Evolutionary conservation across 345 rosid genomes (phyloP), one percentile per base, ranked within the genome.

Genomic region (Hypericum androsaemum): DNA sequence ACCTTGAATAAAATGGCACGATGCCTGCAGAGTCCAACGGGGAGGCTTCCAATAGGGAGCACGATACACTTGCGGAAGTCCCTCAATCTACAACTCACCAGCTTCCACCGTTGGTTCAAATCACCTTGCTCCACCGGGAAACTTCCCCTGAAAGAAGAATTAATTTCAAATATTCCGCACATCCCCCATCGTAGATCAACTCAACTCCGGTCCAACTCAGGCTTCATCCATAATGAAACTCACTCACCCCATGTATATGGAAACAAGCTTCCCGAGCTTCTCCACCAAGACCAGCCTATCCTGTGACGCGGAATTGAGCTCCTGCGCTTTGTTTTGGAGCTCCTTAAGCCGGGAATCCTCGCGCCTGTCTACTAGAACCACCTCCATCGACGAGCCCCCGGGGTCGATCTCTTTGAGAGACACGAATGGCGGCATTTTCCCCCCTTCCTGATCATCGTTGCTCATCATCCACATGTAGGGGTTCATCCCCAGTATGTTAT

Each of bases 1-100:
- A 87, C 98, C 96, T 90, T 90, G 74, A 90, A 90, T 39, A 90
- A 63, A 68, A 90, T 79, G 45, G 98, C 98, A 12, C 98, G 96
- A 63, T 90, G 98, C 59, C 98, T 72, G 68, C 98, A 90, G 37
- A 87, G 90, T 39, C 98, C 98, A 67, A 55, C 69, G 8, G 96
- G 74, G 52, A 90, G 56, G 77, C 87, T 80, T 52, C 98, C 98
- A 22, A 90, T 76, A 39, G 98, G 98, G 12, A 90, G 67, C 47
- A 90, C 85, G 48, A 87, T 76, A 63, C 95, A 86, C 67, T 79
- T 86, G 28, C 68, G 78, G 53, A 60, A 72, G 14, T 82, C 77
- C 83, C 61, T 82, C 69, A 84, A 72, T 70, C 82, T 80, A 72
- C 58, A 70, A 80, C 85, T 84, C 16, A 77, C 64, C 60, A 77